A percentile compares a stretch with the other conserved stretches of the same genome.
phyloP scores from a whole-genome alignment of 2,329 filamentous ascomycete genomes.

The Gaeumannomyces sp. region DNA sequence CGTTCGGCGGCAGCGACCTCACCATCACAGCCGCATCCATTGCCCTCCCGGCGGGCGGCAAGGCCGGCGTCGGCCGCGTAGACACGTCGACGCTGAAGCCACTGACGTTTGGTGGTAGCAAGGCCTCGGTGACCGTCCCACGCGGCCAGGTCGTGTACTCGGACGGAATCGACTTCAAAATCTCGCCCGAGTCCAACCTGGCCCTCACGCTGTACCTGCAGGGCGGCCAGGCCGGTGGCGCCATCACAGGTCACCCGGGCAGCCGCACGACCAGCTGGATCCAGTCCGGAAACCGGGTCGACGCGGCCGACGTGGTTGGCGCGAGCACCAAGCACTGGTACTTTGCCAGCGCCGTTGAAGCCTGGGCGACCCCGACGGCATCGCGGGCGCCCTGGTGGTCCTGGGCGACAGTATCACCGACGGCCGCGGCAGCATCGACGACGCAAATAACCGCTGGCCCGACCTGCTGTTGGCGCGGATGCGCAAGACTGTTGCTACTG shows the following conservation, averaged over 20 bases:
- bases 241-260: constrained; percentile 59
- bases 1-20: constrained; percentile 54
- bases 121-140: constrained; percentile 43
- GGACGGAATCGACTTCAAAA: constrained; percentile 51
- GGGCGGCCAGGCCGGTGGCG: constrained; percentile 47
- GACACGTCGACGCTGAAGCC: constrained; percentile 43
- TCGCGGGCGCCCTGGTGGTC: constrained; percentile 42
- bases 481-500: constrained; percentile 29
- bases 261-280: constrained; percentile 58
- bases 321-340: constrained; percentile 45
- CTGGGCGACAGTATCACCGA: constrained; percentile 64
- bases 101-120: constrained; percentile 51
- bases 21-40: constrained; percentile 53
- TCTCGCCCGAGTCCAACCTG: constrained; percentile 45
- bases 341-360: constrained; percentile 53
- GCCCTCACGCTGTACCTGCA: constrained; percentile 53
- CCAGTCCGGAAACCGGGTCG: constrained; percentile 49
- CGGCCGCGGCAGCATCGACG: constrained; percentile 52
- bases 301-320: constrained; percentile 38
- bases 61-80: constrained; percentile 46
- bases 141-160: constrained; percentile 53
- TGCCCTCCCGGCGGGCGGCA: constrained; percentile 47
- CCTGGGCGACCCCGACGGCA: constrained; percentile 29
- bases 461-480: constrained; percentile 40
- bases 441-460: constrained; percentile 42